These are phyloP conservation scores for Sparassis latifolia DNA, from an alignment of 1,284 basidiomycete genomes.

Conservation along the genomic window DNA sequence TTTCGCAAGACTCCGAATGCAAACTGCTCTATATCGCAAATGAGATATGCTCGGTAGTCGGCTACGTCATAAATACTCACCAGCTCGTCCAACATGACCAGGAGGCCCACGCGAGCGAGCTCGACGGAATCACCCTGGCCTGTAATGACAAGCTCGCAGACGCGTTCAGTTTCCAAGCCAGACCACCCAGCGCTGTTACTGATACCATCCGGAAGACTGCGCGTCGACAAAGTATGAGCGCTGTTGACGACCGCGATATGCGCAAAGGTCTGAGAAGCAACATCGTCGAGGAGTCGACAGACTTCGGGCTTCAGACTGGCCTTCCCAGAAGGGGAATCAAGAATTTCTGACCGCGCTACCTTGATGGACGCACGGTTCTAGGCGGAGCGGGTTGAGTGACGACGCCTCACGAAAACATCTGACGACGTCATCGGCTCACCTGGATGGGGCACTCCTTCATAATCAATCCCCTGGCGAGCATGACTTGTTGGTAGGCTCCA, in stretches of 20 bases:
- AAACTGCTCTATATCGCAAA: constrained; percentile 62
- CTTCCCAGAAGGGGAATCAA: constrained; percentile 78
- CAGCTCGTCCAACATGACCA: constrained; percentile 94
- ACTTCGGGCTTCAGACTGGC: constrained; percentile 87
- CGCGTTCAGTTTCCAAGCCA: constrained; percentile 89
- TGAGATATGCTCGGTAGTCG: background rate
- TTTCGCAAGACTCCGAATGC: constrained; percentile 86
- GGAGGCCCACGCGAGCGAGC: constrained; percentile 80
- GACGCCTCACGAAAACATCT: background rate
- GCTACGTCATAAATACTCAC: constrained; percentile 39
- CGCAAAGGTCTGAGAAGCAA: constrained; percentile 82
- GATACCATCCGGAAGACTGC: constrained; percentile 71
- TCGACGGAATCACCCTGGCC: constrained; percentile 88
- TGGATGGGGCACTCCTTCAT: constrained; percentile 86
- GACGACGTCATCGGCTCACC: constrained; percentile 29
- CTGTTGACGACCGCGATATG: constrained; percentile 88
- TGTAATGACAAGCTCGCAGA: constrained; percentile 88
- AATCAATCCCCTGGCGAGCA: constrained; percentile 84
- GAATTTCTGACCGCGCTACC: constrained; percentile 87
- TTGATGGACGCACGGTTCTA: constrained; percentile 84
- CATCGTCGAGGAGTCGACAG: constrained; percentile 83
- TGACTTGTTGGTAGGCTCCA: constrained; percentile 89
- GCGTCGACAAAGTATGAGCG: constrained; percentile 61
- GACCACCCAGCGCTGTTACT: constrained; percentile 72
- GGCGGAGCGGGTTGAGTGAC: constrained; percentile 4